Percentiles rank a stretch among this genome's conserved stretches.
Evolutionary conservation across 225 moss, liverwort and hornwort species (phyloP).

Genomic region (Climacium dendroides): DNA sequence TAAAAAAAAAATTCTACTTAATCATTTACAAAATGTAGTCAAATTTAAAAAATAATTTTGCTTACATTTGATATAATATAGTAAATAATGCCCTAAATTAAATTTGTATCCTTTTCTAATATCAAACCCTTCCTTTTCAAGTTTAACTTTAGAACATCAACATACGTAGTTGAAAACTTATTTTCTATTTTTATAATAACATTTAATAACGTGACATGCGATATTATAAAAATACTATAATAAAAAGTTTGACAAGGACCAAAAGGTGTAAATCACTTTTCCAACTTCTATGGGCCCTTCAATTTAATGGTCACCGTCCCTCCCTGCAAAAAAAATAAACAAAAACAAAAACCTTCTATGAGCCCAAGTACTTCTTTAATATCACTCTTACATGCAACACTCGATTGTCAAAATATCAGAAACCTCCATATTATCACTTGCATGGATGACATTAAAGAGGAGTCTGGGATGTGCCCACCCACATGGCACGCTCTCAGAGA

Average conservation of each 20-base stretch:
- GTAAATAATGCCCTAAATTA: too few species aligned
- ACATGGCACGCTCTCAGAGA: neutral
- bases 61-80: neutral
- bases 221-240: neutral
- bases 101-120: neutral
- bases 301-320: too few species aligned
- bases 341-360: too few species aligned
- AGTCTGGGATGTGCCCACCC: neutral
- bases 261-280: neutral
- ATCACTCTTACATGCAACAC: neutral
- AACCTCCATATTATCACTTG: neutral
- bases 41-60: rapidly evolving
- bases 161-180: neutral
- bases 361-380: neutral
- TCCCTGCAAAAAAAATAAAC: too few species aligned
- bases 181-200: neutral
- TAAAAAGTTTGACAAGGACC: neutral
- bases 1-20: rapidly evolving
- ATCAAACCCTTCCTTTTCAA: rapidly evolving
- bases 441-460: neutral
- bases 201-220: neutral
- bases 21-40: neutral
- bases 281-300: too few species aligned
- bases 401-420: neutral
- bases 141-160: neutral